Conservation (phyloP, 371 early-diverging fungal species). For the Blyttiomyces sp. region DNA sequence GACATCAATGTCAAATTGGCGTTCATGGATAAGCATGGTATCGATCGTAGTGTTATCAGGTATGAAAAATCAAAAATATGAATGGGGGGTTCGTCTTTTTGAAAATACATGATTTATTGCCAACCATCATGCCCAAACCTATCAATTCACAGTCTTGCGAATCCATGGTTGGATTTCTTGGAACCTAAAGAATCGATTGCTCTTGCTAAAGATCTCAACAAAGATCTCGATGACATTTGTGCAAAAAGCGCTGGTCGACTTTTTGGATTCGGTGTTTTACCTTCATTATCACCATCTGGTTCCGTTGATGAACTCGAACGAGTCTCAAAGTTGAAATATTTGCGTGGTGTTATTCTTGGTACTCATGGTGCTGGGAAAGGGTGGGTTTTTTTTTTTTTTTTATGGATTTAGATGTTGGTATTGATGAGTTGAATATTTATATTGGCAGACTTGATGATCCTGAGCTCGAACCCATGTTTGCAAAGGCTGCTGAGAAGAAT, state of each 20-base stretch:
- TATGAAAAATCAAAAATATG: too few species aligned
- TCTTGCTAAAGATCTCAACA: slow-evolving; percentile 28
- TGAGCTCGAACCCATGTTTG: slow-evolving; percentile 33
- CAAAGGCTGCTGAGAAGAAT: slow-evolving; percentile 21
- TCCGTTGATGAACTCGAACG: slow-evolving; percentile 29
- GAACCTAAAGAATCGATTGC: slow-evolving; percentile 8
- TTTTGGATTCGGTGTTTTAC: slow-evolving; percentile 39
- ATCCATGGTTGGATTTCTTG: slow-evolving; percentile 28
- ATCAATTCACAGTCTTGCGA: too few species aligned
- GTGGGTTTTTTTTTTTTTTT: background rate
- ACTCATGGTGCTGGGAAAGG: slow-evolving; percentile 4
- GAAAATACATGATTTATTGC: too few species aligned
- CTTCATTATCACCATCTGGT: slow-evolving; percentile 23
- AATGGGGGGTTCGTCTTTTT: too few species aligned
- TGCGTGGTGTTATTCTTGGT: slow-evolving; percentile 41
- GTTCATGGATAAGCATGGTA: slow-evolving; percentile 23
- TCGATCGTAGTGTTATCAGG: slow-evolving; percentile 12
- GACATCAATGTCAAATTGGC: slow-evolving; percentile 6
- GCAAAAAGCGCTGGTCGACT: slow-evolving; percentile 17
- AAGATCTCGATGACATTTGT: slow-evolving; percentile 30
- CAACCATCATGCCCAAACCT: too few species aligned
- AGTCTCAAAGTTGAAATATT: slow-evolving; percentile 18
- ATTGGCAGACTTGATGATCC: slow-evolving; percentile 44
- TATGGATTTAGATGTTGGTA: background rate
- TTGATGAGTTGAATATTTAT: slow-evolving; percentile 8